These are phyloP conservation scores for Nemania diffusa DNA, from an alignment of 2,329 filamentous ascomycete genomes.

Conservation along the genomic window DNA sequence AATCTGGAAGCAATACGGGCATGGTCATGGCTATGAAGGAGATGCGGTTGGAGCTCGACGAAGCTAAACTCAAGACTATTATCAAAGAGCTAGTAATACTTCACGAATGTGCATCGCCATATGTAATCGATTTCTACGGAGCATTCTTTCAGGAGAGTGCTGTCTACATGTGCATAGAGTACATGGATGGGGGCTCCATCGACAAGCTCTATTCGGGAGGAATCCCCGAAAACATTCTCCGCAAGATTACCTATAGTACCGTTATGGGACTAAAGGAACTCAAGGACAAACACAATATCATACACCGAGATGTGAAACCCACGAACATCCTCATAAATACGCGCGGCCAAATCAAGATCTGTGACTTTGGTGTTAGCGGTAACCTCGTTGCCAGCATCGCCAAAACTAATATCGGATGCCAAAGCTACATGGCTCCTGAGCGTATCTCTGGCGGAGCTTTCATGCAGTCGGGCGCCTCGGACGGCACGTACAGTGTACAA, in stretches of 20 bases:
- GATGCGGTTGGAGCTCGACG: conserved; percentile 92
- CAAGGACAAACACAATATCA: conserved; percentile 99
- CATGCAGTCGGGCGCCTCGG: conserved; percentile 74
- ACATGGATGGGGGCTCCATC: conserved; percentile 98
- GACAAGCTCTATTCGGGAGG: conserved; percentile 95
- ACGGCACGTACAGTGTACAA: conserved; percentile 95
- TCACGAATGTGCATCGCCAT: conserved; percentile 92
- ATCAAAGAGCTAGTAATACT: conserved; percentile 97
- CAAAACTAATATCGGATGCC: conserved; percentile 98
- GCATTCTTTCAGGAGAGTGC: conserved; percentile 99
- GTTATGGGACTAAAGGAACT: conserved; percentile 90
- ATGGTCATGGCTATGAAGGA: conserved; percentile 99
- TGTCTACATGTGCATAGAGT: conserved; percentile 99
- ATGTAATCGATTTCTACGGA: conserved; percentile 98
- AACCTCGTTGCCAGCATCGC: conserved; percentile 97
- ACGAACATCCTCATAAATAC: conserved; percentile 98
- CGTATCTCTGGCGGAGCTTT: conserved; percentile 89
- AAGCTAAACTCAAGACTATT: conserved; percentile 95
- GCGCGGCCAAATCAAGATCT: conserved; percentile 93
- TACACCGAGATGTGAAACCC: conserved; percentile 97
- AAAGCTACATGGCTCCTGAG: conserved; percentile 99
- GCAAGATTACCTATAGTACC: conserved; percentile 90
- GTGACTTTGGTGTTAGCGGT: conserved; percentile 96
- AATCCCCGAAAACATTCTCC: conserved; percentile 86
- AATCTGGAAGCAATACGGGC: conserved; percentile 66